phyloP scores from a whole-genome alignment of 371 early-diverging fungal genomes.

The Apophysomyces ossiformis region DNA sequence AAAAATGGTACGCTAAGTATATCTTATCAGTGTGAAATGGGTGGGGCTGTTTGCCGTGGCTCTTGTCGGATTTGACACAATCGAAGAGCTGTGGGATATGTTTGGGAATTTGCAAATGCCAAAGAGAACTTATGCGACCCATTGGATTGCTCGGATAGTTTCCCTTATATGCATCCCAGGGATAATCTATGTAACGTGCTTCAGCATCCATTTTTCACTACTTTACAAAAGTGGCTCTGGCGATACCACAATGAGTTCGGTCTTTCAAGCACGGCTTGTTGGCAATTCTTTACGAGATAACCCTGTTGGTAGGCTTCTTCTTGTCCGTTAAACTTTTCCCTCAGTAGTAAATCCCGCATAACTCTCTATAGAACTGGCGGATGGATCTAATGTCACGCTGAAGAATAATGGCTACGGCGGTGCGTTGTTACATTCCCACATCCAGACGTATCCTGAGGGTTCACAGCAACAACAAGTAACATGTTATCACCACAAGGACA shows the following conservation, averaged over 20 bases:
- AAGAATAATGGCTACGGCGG: constrained; percentile 88
- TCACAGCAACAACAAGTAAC: constrained; percentile 55
- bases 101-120: constrained; percentile 82
- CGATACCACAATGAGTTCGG: constrained; percentile 95
- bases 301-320: constrained; percentile 69
- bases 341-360: background rate
- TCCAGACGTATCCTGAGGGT: constrained; percentile 85
- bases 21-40: constrained; percentile 94
- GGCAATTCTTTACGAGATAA: constrained; percentile 82
- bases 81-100: constrained; percentile 93
- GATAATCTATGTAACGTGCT: constrained; percentile 85
- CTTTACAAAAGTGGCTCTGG: constrained; percentile 89
- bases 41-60: constrained; percentile 97
- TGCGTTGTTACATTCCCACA: constrained; percentile 97
- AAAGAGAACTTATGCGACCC: constrained; percentile 69
- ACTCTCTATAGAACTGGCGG: constrained; percentile 75
- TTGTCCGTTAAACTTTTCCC: background rate
- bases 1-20: background rate
- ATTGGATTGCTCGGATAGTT: constrained; percentile 79
- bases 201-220: constrained; percentile 92
- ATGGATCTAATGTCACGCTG: constrained; percentile 90
- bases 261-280: constrained; percentile 93
- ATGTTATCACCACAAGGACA: constrained; percentile 92
- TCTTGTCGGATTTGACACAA: constrained; percentile 92
- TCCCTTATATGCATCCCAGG: constrained; percentile 90